Base-by-base conservation (phyloP, 2,329 filamentous ascomycete genomes). In the Alternaria ventricosa region DNA sequence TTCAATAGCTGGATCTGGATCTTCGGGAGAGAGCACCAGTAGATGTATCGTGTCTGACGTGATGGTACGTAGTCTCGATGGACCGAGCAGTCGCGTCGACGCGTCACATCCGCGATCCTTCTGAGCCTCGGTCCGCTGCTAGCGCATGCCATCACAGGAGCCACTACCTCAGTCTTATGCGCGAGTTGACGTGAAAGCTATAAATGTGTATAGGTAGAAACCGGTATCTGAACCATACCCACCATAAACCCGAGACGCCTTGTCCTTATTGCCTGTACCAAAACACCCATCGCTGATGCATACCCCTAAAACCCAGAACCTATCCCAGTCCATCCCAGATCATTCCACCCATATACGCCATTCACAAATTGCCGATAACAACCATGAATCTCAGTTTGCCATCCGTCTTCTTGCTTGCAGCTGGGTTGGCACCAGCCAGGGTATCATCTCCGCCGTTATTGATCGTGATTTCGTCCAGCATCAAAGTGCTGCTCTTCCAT, bases 401-500 rank as follows among this genome's bases (percentile, higher is more conserved):
- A 63, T 87, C 85, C 5, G 78, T 83, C 76, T 72, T 81, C 76
- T 74, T 79, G 20, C 58, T 71, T 33, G 69, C 67, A 46, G 66
- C 66, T 2, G 64, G 61, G 6, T 63, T 63, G 13, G 57, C 45
- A 18, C 57, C 55, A 8, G 62, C 67, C 25, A 64, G 28, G 46
- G 63, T 63, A 51, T 71, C 67, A 33, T 72, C 71, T 5, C 60
- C 62, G 11, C 67, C 68, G 4, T 69, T 73, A 50, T 65, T 74
- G 12, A 75, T 65, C 2, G 60, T 65, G 12, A 71, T 69, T 60
- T 87, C 84, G 68, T 87, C 85, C 27, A 87, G 73, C 79, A 87
- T 86, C 65, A 88, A 75, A n/a, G 85, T 87, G 70, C 83, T 85
- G 66, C 85, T 87, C 81, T 87, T 88, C 86, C 86, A 88, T 1